Conservation (phyloP, 805 yeast species). For the Metschnikowia drakensbergensis region DNA sequence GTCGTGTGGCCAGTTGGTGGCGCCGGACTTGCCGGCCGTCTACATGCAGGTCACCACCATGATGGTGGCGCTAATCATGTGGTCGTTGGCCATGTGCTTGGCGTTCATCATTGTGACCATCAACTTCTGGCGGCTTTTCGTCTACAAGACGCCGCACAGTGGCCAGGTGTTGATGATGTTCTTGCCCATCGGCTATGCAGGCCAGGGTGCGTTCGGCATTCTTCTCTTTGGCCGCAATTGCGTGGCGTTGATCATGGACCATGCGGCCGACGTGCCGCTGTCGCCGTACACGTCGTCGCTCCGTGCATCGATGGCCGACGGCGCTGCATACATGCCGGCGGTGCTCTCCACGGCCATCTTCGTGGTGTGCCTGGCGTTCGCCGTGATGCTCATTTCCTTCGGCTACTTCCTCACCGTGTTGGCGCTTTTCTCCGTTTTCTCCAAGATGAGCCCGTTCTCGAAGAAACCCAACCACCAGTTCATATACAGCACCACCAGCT, state of each 20-base stretch:
- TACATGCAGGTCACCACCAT: constrained; percentile 50
- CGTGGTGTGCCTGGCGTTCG: constrained; percentile 28
- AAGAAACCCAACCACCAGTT: constrained; percentile 22
- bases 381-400: constrained; percentile 43
- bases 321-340: constrained; percentile 4
- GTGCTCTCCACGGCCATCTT: constrained; percentile 13
- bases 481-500: constrained; percentile 17
- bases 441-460: constrained; percentile 41
- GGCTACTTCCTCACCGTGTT: constrained; percentile 51
- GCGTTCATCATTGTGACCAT: constrained; percentile 55
- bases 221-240: constrained; percentile 49
- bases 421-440: constrained; percentile 36
- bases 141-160: constrained; percentile 57
- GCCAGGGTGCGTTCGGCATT: constrained; percentile 78
- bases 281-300: constrained; percentile 13
- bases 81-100: constrained; percentile 65
- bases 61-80: constrained; percentile 52
- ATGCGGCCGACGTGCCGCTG: constrained; percentile 4
- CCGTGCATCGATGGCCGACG: background rate
- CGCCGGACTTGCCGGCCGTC: constrained; percentile 37
- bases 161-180: constrained; percentile 59
- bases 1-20: constrained; percentile 62
- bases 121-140: constrained; percentile 56
- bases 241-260: constrained; percentile 19
- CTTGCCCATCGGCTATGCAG: constrained; percentile 78